Evolutionary conservation across 768 basidiomycete genomes (phyloP), one percentile per base, ranked within the genome.

Genomic region (Russula sp.): DNA sequence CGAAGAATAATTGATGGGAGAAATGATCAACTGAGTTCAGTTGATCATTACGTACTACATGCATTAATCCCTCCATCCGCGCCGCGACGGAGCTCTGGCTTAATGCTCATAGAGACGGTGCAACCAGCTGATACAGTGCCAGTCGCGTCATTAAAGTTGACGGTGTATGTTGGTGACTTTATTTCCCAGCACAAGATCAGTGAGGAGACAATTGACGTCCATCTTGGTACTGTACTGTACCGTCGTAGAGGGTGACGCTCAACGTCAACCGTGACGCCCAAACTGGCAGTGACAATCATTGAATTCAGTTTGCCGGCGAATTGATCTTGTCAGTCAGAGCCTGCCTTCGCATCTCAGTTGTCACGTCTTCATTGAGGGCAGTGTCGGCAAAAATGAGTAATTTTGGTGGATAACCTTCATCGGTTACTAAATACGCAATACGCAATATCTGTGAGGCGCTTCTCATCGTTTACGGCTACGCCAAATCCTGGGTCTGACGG

Each of bases 261-360:
- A 57, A 22, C 46, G 64, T 65, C 64, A 65, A 18, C 14, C 14
- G 14, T 40, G 60, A 36, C 64, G 60, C 64, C 60, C 54, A 32
- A 50, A 61, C 57, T 61, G 53, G 64, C 49, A 65, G 40, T 61
- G 64, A 61, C 64, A 65, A 61, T 65, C 64, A 61, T 61, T 65
- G 64, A 65, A 65, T 55, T 65, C 64, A 65, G 64, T 57, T 65
- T 65, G 64, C 59, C 64, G 64, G 52, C 32, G 54, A 65, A 61
- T 65, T 51, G 55, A 49, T 57, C 9, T 51, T 44, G 40, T 32
- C 53, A 49, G 38, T 38, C 54, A 59, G 38, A 44, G 49, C 32
- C 54, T 28, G 54, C 55, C 34, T 52, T 52, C 55, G 55, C 60
- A 57, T 44, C 64, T 61, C 64, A 65, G 24, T 30, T 65, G 64